Evolutionary conservation across 208 protist species (phyloP), one percentile per base, ranked within the genome.

Genomic region (Trypanosoma theileri): DNA sequence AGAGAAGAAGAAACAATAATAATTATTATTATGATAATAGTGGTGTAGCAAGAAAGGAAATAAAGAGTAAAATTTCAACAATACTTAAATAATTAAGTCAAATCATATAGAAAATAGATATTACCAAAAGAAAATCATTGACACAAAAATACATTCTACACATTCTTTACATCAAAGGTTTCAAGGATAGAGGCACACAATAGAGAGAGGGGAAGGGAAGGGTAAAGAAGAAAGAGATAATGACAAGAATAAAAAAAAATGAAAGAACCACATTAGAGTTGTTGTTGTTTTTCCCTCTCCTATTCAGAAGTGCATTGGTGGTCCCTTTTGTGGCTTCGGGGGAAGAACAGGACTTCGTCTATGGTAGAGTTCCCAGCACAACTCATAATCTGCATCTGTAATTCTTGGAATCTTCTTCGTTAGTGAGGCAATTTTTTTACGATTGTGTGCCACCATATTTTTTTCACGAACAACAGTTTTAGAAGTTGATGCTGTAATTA

Each of bases 341-440:
- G 17, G 50, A 14, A 44, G 35, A 40, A 17, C 12, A n/a, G 63
- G 58, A 22, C 35, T 56, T 58, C 56, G 63, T 64, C 28, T 62
- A 12, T 42, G 44, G 42, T 76, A 76, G n/a, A 76, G 54, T 35
- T 70, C 63, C 71, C 71, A 76, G 44, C 64, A 76, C 0, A 71
- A 26, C 16, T 60, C 71, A 58, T 76, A 76, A n/a, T 72, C 71
- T 9, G 71, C 46, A 28, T 44, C 21, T 31, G 62, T 59, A 17
- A n/a, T 46, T 41, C 48, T 11, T 31, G 41, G 4, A 11, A 53
- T 13, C 0, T 68, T 17, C 28, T 70, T 70, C 12, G 26, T 57
- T 22, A 26, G 22, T 6, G 28, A 46, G 2, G 28, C 12, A n/a
- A 57, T 48, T 14, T 66, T 54, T 22, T 42, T 44, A 52, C 44